phyloP scores from a whole-genome alignment of 306 rosid genomes.

The Cucumis hystrix region DNA sequence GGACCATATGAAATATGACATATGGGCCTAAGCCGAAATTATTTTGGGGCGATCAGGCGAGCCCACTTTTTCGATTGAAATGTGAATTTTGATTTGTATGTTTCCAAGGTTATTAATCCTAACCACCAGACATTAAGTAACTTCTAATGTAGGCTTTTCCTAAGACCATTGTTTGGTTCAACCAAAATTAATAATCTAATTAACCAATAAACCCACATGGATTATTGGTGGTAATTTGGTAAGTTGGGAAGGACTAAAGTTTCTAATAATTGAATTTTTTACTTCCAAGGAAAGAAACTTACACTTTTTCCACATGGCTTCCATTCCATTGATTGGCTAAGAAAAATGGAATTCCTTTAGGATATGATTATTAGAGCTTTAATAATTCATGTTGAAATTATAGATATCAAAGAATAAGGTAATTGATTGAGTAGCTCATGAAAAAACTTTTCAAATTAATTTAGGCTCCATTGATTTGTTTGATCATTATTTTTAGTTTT shows the following conservation, averaged over 20 bases:
- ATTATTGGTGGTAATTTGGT: neutral
- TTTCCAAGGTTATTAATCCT: neutral
- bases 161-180: neutral
- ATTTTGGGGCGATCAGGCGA: neutral
- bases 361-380: neutral
- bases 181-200: neutral
- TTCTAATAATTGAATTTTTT: neutral
- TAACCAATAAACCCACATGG: neutral
- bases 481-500: too few relatives aligned
- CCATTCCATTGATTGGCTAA: neutral
- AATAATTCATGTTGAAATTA: neutral
- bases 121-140: constrained; percentile 2
- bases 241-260: neutral
- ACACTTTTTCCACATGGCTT: neutral
- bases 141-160: neutral
- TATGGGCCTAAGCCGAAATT: neutral
- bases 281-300: neutral
- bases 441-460: too few relatives aligned
- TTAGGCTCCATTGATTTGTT: too few relatives aligned
- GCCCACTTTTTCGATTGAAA: neutral
- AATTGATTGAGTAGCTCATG: neutral
- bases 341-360: neutral
- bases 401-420: neutral
- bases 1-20: neutral
- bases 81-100: neutral